Base-by-base conservation (phyloP, 2,329 filamentous ascomycete species). In the Apiospora rasikravindrae region DNA sequence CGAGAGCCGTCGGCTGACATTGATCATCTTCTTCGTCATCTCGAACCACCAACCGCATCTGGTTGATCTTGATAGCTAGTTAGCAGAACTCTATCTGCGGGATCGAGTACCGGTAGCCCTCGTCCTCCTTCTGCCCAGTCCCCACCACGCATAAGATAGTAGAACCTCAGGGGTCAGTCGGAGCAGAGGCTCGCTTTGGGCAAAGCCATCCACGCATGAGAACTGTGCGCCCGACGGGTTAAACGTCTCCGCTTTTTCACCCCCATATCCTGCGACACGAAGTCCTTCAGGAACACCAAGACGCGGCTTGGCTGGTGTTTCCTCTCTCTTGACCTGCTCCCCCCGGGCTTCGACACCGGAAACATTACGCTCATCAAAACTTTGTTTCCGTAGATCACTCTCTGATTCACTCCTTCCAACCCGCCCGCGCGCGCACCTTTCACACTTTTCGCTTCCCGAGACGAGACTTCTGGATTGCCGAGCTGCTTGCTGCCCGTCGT, bases 331-430 rank as follows among this genome's bases (percentile, higher is more conserved):
- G 57, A 64, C 57, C 57, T 64, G 29, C 57, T 64, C 19, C 57
- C 42, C 57, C 57, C 57, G 33, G 57, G 44, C 26, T 57, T 69
- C 47, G 57, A 61, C 47, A 64, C 51, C 51, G 73, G 69, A 73
- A 73, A 73, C 71, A 74, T 70, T 69, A 57, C 69, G 49, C 69
- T 37, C 57, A 70, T 57, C 72, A 61, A 76, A 77, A 76, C 73
- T 70, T 75, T 77, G 74, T 77, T 77, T 69, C 75, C 74, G 76
- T 73, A 74, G 76, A 76, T 77, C 74, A 73, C 73, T 72, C 74
- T 71, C 73, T 72, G 70, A 72, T 72, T 76, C 73, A 76, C 72
- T 73, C 74, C 69, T 69, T 49, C 22, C 67, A 45, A 69, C 67
- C 16, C 67, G 67, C 71, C 53, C 11, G 57, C 33, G 29, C 57